Evolutionary conservation across 169 alveolate species (phyloP), one percentile per base, ranked within the genome.

Genomic region (Plasmodium inui): DNA sequence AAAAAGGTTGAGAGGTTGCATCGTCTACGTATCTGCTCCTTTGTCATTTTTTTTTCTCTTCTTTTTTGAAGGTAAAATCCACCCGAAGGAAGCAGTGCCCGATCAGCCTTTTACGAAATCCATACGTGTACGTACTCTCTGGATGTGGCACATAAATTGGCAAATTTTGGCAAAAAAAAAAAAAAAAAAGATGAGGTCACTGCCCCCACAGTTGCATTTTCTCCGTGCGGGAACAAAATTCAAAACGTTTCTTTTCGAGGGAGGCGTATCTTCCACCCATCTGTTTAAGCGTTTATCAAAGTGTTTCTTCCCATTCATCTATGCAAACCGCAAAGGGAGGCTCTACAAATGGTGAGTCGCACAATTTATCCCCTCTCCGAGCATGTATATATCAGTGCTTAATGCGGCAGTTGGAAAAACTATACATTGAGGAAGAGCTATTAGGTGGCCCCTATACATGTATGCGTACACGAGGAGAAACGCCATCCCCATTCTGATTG

Each of bases 401-500:
- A 1, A 14, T 14, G 1, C 19, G 61, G 17, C 61, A 50, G 14
- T 0, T 22, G 61, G 0, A 14, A 50, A 50, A 50, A 50, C 9
- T 14, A 50, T 14, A 50, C 22, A 14, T 50, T 14, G 61, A 50
- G 55, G 55, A 44, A 44, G 22, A 50, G 61, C 22, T 22, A 22
- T 9, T 28, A 67, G 37, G 37, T 26, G 76, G 76, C 37, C 76
- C n/a, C 26, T 41, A 17, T 50, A 57, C 28, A 84, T 84, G 92
- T 17, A 71, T 84, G 55, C 46, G 28, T 84, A 70, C 32, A 30
- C 93, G 30, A 86, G 61, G 71, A 73, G 78, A 50, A 53, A 78
- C 30, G 22, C 61, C 41, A 19, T 76, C 37, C 82, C 82, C 67
- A 17, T 89, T 22, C 46, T 89, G 72, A n/a, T 80, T 53, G 94